Conservation (phyloP, 139 green algal genomes). For the Coccomyxa sp. region DNA sequence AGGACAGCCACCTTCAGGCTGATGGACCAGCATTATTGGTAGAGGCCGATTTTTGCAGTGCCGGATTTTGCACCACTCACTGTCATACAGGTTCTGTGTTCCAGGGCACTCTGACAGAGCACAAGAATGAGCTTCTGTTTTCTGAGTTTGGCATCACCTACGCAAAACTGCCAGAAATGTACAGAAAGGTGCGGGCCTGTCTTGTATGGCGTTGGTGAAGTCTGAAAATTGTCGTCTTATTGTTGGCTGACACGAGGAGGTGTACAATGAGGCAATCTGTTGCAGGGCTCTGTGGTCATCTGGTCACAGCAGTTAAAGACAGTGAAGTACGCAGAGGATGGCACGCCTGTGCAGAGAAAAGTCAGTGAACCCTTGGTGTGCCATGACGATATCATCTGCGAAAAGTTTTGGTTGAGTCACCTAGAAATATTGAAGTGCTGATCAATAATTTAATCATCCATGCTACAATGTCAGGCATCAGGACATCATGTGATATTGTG, state of each 20-base stretch:
- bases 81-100: background rate
- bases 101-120: constrained; percentile 69
- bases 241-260: too few species aligned
- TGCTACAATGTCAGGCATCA: background rate
- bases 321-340: constrained; percentile 49
- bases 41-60: too few species aligned
- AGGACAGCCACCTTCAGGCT: too few species aligned
- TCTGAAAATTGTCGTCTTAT: too few species aligned
- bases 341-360: constrained; percentile 42
- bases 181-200: constrained; percentile 65
- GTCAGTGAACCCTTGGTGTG: constrained; percentile 34
- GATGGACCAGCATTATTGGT: too few species aligned
- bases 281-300: constrained; percentile 61
- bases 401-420: constrained; percentile 76
- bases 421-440: constrained; percentile 37
- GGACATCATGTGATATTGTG: too few species aligned
- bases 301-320: constrained; percentile 9
- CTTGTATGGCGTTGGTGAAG: background rate
- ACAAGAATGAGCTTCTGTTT: constrained; percentile 95
- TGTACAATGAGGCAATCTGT: too few species aligned
- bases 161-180: constrained; percentile 73
- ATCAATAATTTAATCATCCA: background rate
- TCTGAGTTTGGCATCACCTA: constrained; percentile 88
- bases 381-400: constrained; percentile 83
- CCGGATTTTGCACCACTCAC: too few species aligned